phyloP scores from a whole-genome alignment of 2,329 filamentous ascomycete genomes.

The Calonectria ilicicola region DNA sequence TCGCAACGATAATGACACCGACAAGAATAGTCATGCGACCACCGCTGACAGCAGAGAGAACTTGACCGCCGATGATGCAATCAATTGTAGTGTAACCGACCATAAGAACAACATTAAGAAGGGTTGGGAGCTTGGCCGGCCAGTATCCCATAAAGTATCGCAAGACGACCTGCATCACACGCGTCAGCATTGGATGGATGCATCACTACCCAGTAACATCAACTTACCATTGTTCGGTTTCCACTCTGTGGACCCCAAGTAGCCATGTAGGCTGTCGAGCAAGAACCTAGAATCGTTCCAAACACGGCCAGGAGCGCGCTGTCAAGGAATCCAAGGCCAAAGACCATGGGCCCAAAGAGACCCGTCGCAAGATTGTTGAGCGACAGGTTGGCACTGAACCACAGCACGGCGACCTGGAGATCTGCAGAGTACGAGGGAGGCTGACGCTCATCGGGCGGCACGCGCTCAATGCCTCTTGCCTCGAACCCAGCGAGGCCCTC shows the following conservation, averaged over 20 bases:
- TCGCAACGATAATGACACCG: constrained; percentile 80
- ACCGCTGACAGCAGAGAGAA: constrained; percentile 79
- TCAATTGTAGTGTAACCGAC: constrained; percentile 86
- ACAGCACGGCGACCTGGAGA: constrained; percentile 54
- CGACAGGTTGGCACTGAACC: constrained; percentile 59
- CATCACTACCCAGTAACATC: neutral
- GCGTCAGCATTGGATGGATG: constrained; percentile 12
- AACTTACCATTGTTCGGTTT: constrained; percentile 76
- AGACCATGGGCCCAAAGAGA: constrained; percentile 75
- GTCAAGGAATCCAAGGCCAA: constrained; percentile 79
- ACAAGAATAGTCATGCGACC: constrained; percentile 75
- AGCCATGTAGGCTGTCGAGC: constrained; percentile 81
- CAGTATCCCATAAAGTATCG: constrained; percentile 82
- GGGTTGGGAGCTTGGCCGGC: constrained; percentile 47
- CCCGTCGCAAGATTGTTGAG: constrained; percentile 72
- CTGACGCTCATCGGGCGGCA: constrained; percentile 51
- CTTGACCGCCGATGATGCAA: constrained; percentile 82
- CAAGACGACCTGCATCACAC: constrained; percentile 65
- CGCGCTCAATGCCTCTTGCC: constrained; percentile 54
- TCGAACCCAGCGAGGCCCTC: constrained; percentile 51
- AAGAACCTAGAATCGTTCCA: constrained; percentile 79
- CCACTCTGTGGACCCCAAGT: constrained; percentile 82
- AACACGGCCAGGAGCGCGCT: constrained; percentile 79
- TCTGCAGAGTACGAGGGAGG: constrained; percentile 48
- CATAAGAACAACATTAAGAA: constrained; percentile 66